A percentile compares a stretch with the other conserved stretches of the same genome.
These are phyloP conservation scores for Teunomyces lycoperdinae DNA, from an alignment of 805 yeast species.

Conservation along the genomic window DNA sequence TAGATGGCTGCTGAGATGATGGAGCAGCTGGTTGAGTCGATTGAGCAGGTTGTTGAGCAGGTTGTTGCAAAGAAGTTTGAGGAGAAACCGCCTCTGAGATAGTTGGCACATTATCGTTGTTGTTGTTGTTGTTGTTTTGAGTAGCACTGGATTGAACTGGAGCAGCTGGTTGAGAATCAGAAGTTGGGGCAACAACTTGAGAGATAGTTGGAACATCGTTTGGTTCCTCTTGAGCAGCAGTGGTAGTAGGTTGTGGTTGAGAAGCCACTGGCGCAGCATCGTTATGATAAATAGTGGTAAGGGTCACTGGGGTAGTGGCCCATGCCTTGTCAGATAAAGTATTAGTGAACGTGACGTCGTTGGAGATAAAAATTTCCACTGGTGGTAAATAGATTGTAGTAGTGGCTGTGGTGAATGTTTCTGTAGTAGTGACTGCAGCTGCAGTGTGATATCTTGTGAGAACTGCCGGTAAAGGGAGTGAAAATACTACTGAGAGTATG, in stretches of 20 bases:
- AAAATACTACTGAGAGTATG: conserved; percentile 18
- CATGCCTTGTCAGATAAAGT: conserved; percentile 36
- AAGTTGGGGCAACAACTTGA: neutral
- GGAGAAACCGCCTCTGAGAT: neutral
- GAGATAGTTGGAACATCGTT: conserved; percentile 23
- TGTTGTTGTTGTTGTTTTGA: neutral
- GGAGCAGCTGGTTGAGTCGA: conserved; percentile 3
- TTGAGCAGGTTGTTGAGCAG: neutral
- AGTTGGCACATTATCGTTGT: neutral
- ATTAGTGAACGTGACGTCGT: conserved; percentile 49
- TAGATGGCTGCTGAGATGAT: conserved; percentile 11
- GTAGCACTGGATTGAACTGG: neutral
- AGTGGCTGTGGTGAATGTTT: conserved; percentile 44
- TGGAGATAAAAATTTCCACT: conserved; percentile 50
- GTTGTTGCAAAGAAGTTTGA: neutral
- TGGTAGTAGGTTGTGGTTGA: neutral
- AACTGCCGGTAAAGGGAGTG: conserved; percentile 38
- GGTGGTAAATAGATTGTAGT: conserved; percentile 50
- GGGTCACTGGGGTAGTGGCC: conserved; percentile 33
- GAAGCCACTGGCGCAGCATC: conserved; percentile 9
- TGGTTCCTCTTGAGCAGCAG: conserved; percentile 16
- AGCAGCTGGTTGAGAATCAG: neutral
- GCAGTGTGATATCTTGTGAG: conserved; percentile 59
- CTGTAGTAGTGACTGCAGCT: conserved; percentile 46
- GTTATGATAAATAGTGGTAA: conserved; percentile 24